phyloP scores from a whole-genome alignment of 257 asterid species.

The Orobanche coerulescens region DNA sequence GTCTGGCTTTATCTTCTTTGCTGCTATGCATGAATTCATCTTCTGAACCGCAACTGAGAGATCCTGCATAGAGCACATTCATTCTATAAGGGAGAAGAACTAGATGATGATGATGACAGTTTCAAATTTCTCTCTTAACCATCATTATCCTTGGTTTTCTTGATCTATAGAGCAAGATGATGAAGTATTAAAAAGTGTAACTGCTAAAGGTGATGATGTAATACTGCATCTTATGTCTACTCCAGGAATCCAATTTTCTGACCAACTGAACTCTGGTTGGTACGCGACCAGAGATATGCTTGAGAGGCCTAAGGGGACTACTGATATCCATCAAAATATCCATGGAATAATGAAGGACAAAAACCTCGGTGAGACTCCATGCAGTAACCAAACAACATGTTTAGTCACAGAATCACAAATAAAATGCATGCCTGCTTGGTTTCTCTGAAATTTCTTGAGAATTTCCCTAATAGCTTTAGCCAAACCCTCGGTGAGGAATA shows the following conservation, averaged over 20 bases:
- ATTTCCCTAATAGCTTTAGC: neutral
- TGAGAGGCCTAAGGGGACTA: too few relatives aligned
- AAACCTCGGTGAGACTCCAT: neutral
- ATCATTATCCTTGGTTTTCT: neutral
- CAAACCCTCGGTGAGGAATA: too few relatives aligned
- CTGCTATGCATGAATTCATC: slow-evolving; percentile 42
- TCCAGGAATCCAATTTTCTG: too few relatives aligned
- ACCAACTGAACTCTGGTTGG: too few relatives aligned
- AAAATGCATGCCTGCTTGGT: neutral
- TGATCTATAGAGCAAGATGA: too few relatives aligned
- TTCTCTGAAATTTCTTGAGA: neutral
- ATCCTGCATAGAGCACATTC: slow-evolving; percentile 38
- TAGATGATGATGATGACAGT: neutral
- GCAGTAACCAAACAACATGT: neutral
- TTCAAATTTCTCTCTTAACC: neutral
- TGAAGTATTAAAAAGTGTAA: too few relatives aligned
- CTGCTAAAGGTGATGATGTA: too few relatives aligned
- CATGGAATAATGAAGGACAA: too few relatives aligned
- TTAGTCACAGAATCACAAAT: neutral
- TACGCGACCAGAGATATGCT: too few relatives aligned
- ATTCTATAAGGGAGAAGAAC: slow-evolving; percentile 5
- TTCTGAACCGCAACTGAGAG: slow-evolving; percentile 56
- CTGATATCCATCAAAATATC: too few relatives aligned
- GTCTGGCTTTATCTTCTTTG: slow-evolving; percentile 31
- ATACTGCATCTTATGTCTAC: too few relatives aligned